phyloP scores from a whole-genome alignment of 2,329 filamentous ascomycete species.

The Dothideomycetes sp. region DNA sequence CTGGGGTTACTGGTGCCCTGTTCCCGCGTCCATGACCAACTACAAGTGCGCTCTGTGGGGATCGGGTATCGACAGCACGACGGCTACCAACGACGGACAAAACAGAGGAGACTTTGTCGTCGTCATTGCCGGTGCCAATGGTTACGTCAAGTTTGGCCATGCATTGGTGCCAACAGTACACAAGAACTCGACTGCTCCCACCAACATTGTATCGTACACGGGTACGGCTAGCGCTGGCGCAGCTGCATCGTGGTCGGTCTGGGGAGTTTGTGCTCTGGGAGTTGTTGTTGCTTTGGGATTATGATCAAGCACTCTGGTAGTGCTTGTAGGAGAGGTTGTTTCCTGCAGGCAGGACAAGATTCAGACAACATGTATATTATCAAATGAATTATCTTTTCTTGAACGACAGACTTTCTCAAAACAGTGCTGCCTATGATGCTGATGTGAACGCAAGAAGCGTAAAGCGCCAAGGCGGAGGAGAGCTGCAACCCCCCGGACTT shows the following conservation, averaged over 20 bases:
- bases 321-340: too few relatives aligned
- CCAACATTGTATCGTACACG: neutral
- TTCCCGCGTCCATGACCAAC: conserved; percentile 8
- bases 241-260: neutral
- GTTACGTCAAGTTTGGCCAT: conserved; percentile 14
- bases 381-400: too few relatives aligned
- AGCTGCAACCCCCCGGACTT: too few relatives aligned
- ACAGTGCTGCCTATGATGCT: too few relatives aligned
- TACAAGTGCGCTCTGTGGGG: conserved; percentile 14
- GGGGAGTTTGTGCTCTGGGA: neutral
- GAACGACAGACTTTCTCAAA: too few relatives aligned
- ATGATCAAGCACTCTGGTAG: too few relatives aligned
- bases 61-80: conserved; percentile 7
- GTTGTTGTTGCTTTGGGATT: too few relatives aligned
- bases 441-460: too few relatives aligned
- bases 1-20: conserved; percentile 16
- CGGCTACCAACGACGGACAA: conserved; percentile 22
- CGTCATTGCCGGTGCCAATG: conserved; percentile 19
- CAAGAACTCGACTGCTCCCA: neutral
- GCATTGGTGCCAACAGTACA: too few relatives aligned
- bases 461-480: too few relatives aligned
- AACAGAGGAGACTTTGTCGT: conserved; percentile 21
- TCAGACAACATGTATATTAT: too few relatives aligned
- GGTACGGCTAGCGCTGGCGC: neutral
- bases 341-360: too few relatives aligned